These are phyloP conservation scores for Aspergillus sp. DNA, from an alignment of 2,329 filamentous ascomycete species.

Conservation along the genomic window DNA sequence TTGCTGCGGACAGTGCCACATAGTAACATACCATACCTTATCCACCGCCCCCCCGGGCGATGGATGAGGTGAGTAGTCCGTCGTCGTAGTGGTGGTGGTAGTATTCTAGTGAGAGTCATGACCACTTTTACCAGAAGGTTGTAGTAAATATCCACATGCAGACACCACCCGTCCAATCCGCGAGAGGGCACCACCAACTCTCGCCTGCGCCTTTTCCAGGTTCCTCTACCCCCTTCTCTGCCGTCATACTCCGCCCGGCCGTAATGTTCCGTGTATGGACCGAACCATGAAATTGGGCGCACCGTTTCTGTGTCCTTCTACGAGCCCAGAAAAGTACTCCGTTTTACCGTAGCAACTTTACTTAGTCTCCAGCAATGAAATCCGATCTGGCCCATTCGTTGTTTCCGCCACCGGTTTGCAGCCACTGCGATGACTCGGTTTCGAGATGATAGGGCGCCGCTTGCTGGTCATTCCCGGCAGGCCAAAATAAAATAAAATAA, in stretches of 20 bases:
- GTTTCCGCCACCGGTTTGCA: neutral
- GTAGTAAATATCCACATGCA: slow-evolving; percentile 8
- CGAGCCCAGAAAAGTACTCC: neutral
- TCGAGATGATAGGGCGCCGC: slow-evolving; percentile 2
- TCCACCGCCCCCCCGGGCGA: neutral
- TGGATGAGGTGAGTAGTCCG: neutral
- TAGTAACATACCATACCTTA: slow-evolving; percentile 5
- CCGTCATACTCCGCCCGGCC: slow-evolving; percentile 10
- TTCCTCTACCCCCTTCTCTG: slow-evolving; percentile 9
- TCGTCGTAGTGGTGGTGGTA: too few species aligned
- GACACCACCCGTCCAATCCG: neutral
- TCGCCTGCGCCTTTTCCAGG: slow-evolving; percentile 2
- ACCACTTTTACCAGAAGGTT: slow-evolving; percentile 7
- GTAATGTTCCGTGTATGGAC: slow-evolving; percentile 24
- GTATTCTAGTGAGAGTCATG: neutral
- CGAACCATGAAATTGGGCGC: slow-evolving; percentile 20
- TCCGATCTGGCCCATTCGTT: slow-evolving; percentile 3
- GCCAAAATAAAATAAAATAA: too few species aligned
- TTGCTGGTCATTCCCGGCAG: neutral
- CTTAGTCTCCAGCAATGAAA: neutral
- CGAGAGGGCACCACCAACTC: slow-evolving; percentile 6
- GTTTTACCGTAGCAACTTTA: neutral
- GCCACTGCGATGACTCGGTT: slow-evolving; percentile 3
- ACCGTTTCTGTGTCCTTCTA: slow-evolving; percentile 7
- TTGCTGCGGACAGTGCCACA: neutral